Evolutionary conservation across 2,329 filamentous ascomycete genomes (phyloP), one percentile per base, ranked within the genome.

Genomic region (Pestalotiopsis sp.): DNA sequence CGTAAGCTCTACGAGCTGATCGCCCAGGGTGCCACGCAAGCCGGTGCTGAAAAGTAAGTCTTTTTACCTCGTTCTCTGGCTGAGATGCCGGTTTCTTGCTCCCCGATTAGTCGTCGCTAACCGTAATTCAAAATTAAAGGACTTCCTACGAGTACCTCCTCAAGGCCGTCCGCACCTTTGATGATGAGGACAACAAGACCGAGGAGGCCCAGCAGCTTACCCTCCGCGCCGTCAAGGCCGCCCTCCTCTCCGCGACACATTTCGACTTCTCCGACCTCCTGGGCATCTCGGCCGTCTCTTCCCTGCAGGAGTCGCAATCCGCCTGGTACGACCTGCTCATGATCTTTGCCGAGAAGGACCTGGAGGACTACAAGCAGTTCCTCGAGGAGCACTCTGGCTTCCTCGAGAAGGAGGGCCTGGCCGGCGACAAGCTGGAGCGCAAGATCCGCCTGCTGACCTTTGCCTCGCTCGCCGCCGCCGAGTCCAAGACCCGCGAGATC

Each of bases 391-490:
- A 97, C 82, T 88, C 93, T 72, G 92, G 91, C 71, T 97, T 94
- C 84, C 84, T 98, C 70, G 91, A 95, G 80, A 87, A 92, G 77
- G 88, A 93, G 77, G 88, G 89, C 72, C 87, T 91, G 63, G 91
- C 97, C 78, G 87, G 88, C 76, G 88, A 88, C 66, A 90, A 89
- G 71, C 88, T 98, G 73, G 90, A 94, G 86, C 93, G 92, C 81
- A 99, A 99, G 87, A 98, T 98, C 88, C 93, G 96, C 75, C 90
- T 99, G 60, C 88, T 99, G 69, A 98, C 96, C 14, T 92, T 99
- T 73, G 92, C 95, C 73, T 95, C 92, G 73, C 87, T 98, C 73
- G 94, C 95, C 23, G 94, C 95, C 49, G 90, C 92, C 73, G 92
- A 92, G 25, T 91, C 92, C 17, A 62, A 62, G 70, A 93, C 90